These are phyloP conservation scores for Tolypocladium ophioglossoides DNA, from an alignment of 2,329 filamentous ascomycete species.

Conservation along the genomic window DNA sequence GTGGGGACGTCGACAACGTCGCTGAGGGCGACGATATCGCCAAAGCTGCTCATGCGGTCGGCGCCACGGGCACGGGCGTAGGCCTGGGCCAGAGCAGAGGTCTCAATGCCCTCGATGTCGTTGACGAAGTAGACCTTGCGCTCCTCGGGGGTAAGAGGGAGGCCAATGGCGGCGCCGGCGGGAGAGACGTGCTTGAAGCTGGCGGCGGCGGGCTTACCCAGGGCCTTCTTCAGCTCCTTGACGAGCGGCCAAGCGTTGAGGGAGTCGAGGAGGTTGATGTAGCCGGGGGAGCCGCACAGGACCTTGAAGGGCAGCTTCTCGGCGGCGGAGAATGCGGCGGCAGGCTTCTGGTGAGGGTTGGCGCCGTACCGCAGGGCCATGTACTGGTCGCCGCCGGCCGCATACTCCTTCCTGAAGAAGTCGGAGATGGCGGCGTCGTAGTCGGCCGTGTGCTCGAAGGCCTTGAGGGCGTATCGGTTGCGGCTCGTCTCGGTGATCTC, in stretches of 20 bases:
- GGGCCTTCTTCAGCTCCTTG: constrained; percentile 85
- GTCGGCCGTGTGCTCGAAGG: constrained; percentile 95
- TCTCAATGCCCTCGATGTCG: constrained; percentile 82
- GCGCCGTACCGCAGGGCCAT: constrained; percentile 84
- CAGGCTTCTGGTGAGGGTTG: constrained; percentile 97
- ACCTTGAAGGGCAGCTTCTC: constrained; percentile 88
- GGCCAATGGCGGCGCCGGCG: constrained; percentile 87
- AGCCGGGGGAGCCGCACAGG: constrained; percentile 78
- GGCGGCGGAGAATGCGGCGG: constrained; percentile 67
- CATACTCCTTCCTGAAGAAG: constrained; percentile 97
- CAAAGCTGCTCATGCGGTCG: constrained; percentile 98
- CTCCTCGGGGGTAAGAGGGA: constrained; percentile 77
- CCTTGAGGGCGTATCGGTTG: constrained; percentile 88
- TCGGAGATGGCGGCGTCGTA: constrained; percentile 91
- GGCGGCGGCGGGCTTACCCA: constrained; percentile 81
- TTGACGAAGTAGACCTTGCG: constrained; percentile 98
- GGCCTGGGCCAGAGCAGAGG: constrained; percentile 78
- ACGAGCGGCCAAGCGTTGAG: constrained; percentile 96
- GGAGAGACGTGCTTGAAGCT: constrained; percentile 99
- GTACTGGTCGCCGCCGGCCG: constrained; percentile 73
- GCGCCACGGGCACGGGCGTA: constrained; percentile 93
- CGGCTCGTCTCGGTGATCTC: constrained; percentile 78
- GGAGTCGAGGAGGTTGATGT: constrained; percentile 94
- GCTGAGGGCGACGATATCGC: constrained; percentile 89
- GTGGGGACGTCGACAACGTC: constrained; percentile 86